Percentiles rank a stretch among this genome's conserved stretches.
Evolutionary conservation across 2,329 filamentous ascomycete genomes (phyloP).

Genomic region (Nigrospora sphaerica): DNA sequence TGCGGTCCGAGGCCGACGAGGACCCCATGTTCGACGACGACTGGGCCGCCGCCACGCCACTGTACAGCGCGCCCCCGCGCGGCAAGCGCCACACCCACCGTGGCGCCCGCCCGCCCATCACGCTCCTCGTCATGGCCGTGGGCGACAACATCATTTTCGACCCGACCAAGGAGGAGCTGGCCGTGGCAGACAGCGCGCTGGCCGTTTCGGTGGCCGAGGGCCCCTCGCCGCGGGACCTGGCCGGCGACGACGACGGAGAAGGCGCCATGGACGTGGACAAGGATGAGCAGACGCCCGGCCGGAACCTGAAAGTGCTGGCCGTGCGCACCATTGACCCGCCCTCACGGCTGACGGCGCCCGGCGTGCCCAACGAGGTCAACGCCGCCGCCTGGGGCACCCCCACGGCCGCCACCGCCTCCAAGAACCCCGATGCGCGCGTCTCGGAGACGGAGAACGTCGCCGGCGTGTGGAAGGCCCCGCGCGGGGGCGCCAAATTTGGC

Average conservation of each 20-base stretch:
- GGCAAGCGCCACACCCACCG: conserved; percentile 13
- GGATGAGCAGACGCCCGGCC: conserved; percentile 12
- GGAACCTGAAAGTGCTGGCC: conserved; percentile 54
- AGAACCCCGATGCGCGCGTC: conserved; percentile 31
- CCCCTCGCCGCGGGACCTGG: conserved; percentile 3
- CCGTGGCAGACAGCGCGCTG: conserved; percentile 82
- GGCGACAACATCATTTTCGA: conserved; percentile 91
- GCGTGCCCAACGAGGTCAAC: conserved; percentile 58
- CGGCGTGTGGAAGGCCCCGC: conserved; percentile 78
- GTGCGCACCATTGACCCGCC: conserved; percentile 70
- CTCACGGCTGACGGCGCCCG: conserved; percentile 64
- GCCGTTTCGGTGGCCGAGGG: conserved; percentile 69
- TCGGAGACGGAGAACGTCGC: conserved; percentile 51
- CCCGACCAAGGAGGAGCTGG: conserved; percentile 82
- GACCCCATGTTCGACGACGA: conserved; percentile 98
- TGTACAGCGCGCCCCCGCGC: conserved; percentile 52
- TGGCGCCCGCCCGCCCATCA: conserved; percentile 65
- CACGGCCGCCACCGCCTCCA: conserved; percentile 15
- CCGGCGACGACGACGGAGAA: conserved; percentile 10
- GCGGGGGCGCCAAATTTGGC: conserved; percentile 73
- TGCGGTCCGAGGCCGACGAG: conserved; percentile 87
- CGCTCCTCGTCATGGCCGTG: conserved; percentile 81
- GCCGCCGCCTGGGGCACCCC: conserved; percentile 36
- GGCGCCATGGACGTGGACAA: conserved; percentile 32
- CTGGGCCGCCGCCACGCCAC: conserved; percentile 74